Evolutionary conservation across 1,284 basidiomycete species (phyloP).

Genomic region (Hymenochaete sp.): DNA sequence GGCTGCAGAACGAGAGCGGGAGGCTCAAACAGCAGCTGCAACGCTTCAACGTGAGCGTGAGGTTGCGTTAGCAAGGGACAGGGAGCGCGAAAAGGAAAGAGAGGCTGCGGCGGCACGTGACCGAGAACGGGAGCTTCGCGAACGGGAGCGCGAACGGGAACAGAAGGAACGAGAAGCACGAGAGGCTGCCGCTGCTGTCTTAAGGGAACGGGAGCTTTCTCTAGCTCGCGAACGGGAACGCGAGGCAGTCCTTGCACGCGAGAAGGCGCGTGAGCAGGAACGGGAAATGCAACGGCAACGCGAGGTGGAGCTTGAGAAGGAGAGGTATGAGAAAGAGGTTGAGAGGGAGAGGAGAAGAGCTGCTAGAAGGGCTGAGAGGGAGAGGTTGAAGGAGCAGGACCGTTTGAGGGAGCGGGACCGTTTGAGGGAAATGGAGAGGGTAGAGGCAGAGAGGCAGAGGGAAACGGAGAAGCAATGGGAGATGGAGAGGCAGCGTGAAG

Average conservation of each 20-base stretch:
- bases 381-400: neutral
- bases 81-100: neutral
- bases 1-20: too few relatives aligned
- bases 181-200: too few relatives aligned
- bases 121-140: neutral
- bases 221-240: neutral
- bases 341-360: conserved; percentile 4
- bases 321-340: conserved; percentile 3
- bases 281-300: conserved; percentile 4
- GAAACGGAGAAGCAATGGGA: neutral
- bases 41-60: too few relatives aligned
- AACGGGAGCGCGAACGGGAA: conserved; percentile 2
- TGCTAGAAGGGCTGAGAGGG: conserved; percentile 1
- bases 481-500: neutral
- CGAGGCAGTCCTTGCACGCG: conserved; percentile 2
- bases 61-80: too few relatives aligned
- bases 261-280: conserved; percentile 9
- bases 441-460: neutral
- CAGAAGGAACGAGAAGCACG: neutral
- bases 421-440: conserved; percentile 2
- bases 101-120: neutral
- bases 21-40: too few relatives aligned
- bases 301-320: neutral
- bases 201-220: neutral
- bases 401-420: neutral